phyloP scores from a whole-genome alignment of 306 rosid species.

The Vigna radiata region DNA sequence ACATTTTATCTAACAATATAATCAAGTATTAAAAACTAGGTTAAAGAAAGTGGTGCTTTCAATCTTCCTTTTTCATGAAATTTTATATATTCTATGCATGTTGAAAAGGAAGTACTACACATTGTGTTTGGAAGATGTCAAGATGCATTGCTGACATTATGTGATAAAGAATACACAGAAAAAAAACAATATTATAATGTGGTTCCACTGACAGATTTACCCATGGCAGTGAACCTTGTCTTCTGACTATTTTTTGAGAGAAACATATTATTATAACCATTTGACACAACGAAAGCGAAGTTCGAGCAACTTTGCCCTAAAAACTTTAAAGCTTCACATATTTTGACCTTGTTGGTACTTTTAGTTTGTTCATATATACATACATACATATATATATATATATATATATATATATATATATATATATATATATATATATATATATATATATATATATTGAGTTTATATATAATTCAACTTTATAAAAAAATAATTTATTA shows the following conservation, averaged over 20 bases:
- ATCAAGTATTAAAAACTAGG: not conserved
- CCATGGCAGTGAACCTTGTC: not conserved
- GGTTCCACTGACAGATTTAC: too few species aligned
- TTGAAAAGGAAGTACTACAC: constrained; percentile 1
- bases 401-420: too few species aligned
- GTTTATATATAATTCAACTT: too few species aligned
- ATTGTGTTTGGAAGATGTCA: too few species aligned
- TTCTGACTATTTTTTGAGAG: not conserved
- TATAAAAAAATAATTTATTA: too few species aligned
- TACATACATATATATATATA: too few species aligned
- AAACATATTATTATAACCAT: not conserved
- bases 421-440: too few species aligned
- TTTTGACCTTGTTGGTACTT: not conserved
- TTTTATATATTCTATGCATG: not conserved
- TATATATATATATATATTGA: too few species aligned
- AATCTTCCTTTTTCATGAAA: not conserved
- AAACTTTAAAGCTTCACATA: not conserved
- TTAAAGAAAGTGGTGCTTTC: not conserved
- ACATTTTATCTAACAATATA: not conserved
- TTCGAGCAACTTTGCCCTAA: not conserved
- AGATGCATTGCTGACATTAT: too few species aligned
- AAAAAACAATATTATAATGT: not conserved
- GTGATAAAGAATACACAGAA: not conserved
- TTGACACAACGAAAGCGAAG: not conserved
- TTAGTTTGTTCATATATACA: too few species aligned